A percentile compares a stretch with the other conserved stretches of the same genome.
These are phyloP conservation scores for Diaporthe sp. DNA, from an alignment of 2,329 filamentous ascomycete species.

Conservation along the genomic window DNA sequence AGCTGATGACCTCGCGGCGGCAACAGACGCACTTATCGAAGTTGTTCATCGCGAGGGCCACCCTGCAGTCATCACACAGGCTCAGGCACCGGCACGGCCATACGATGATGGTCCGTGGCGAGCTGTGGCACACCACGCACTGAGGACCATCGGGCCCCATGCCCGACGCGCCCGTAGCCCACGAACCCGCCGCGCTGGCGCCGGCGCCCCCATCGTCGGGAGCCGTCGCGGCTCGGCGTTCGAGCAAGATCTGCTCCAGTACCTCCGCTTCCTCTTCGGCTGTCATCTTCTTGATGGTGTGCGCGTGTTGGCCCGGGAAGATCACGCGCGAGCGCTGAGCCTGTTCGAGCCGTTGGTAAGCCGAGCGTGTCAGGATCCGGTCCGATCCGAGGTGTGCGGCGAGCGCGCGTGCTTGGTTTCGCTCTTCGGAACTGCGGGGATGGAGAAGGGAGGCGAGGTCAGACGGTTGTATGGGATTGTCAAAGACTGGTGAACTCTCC, in stretches of 20 bases:
- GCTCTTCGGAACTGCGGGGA: slow-evolving; percentile 81
- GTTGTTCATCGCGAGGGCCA: slow-evolving; percentile 96
- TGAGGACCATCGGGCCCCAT: slow-evolving; percentile 81
- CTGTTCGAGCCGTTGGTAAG: slow-evolving; percentile 77
- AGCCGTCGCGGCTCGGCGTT: slow-evolving; percentile 55
- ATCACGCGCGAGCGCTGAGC: slow-evolving; percentile 79
- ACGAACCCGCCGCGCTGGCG: slow-evolving; percentile 56
- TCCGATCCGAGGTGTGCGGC: slow-evolving; percentile 82
- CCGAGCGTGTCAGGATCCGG: slow-evolving; percentile 84
- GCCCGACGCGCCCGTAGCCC: slow-evolving; percentile 79
- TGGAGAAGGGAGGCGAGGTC: slow-evolving; percentile 86
- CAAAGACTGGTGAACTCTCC: slow-evolving; percentile 70
- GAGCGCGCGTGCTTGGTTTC: slow-evolving; percentile 84
- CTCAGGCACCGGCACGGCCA: slow-evolving; percentile 98
- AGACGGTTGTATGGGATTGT: slow-evolving; percentile 73
- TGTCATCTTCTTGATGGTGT: slow-evolving; percentile 59
- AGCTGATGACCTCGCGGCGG: slow-evolving; percentile 87
- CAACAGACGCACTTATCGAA: slow-evolving; percentile 98
- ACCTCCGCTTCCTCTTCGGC: slow-evolving; percentile 72
- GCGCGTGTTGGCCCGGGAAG: slow-evolving; percentile 58
- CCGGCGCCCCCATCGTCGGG: slow-evolving; percentile 40
- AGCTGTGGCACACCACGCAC: slow-evolving; percentile 93
- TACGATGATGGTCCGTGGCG: slow-evolving; percentile 88
- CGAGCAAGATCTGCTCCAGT: slow-evolving; percentile 72
- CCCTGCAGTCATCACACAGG: slow-evolving; percentile 93